Conservation (phyloP, 73 alveolate species). For the Paramecium octaurelia region DNA sequence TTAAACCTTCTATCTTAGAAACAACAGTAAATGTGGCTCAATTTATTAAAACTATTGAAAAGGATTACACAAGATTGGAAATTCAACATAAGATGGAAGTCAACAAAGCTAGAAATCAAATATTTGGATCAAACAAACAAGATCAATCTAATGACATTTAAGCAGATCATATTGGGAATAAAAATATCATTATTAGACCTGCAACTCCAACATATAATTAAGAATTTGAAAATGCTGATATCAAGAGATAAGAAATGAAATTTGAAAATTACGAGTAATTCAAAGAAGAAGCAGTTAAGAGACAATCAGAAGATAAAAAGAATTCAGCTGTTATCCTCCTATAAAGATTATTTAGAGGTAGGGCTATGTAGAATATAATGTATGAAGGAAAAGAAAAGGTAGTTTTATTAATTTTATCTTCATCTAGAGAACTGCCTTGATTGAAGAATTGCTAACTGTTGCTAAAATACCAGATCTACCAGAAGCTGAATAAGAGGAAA, state of each 20-base stretch:
- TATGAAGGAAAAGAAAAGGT: constrained; percentile 96
- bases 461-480: constrained; percentile 95
- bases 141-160: constrained; percentile 49
- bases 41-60: constrained; percentile 59
- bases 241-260: not conserved
- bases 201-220: constrained; percentile 57
- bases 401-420: not conserved
- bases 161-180: constrained; percentile 62
- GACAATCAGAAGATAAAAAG: constrained; percentile 70
- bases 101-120: constrained; percentile 59
- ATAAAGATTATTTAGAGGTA: constrained; percentile 95
- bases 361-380: constrained; percentile 96
- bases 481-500: constrained; percentile 91
- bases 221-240: constrained; percentile 26
- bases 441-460: constrained; percentile 92
- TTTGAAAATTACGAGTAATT: constrained; percentile 63
- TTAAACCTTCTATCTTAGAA: constrained; percentile 66
- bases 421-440: constrained; percentile 86
- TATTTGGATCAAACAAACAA: constrained; percentile 46
- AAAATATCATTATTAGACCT: constrained; percentile 53
- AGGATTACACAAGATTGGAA: constrained; percentile 63
- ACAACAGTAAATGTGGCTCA: constrained; percentile 58
- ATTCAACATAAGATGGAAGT: constrained; percentile 59
- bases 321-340: constrained; percentile 82
- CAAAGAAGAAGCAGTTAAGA: constrained; percentile 66